Base-by-base conservation (phyloP, 495 filamentous ascomycete species). In the Penicillium steckii region DNA sequence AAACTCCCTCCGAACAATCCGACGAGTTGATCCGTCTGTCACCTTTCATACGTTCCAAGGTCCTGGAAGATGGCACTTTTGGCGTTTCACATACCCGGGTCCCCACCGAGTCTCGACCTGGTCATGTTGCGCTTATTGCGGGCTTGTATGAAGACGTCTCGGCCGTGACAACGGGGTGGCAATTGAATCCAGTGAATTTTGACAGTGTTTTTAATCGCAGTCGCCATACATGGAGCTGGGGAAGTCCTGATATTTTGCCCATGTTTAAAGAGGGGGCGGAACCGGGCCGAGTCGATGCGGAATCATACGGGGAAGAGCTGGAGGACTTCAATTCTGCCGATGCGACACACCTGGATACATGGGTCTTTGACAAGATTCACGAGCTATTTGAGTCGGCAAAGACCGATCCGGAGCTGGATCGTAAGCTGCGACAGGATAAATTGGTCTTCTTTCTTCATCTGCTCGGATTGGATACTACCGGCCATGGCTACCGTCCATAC, bases 91-190 rank as follows among this genome's bases (percentile, higher is more conserved):
- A 99, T 71, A 99, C 95, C 22, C 87, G 95, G 43, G 91, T 99
- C 3, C 95, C 95, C 9, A 99, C 95, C 40, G 95, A 99, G 71
- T 99, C 95, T 13, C 82, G 95, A 26, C 95, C 95, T 0, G 95
- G 95, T 25, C 95, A 99, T 80, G 95, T 99, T 55, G 95, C 95
- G 17, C 80, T 99, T 42, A 99, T 99, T 61, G 95, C 95, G 17
- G 95, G 95, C 13, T 75, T 99, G 42, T 99, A 99, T 65, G 95
- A 99, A 68, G 95, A 99, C 76, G 95, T 99, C 5, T 97, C 93
- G 35, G 86, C 95, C 3, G 95, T 99, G 17, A 96, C 87, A 26
- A 99, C 95, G 8, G 95, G 95, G 12, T 99, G 95, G 95, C 97
- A 97, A 70, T 70, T 97, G 61, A 99, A 99, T 65, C 94, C 95